A percentile compares a stretch with the other conserved stretches of the same genome.
Evolutionary conservation across 2,329 filamentous ascomycete genomes (phyloP).

Genomic region (Paradendryphiella salina): DNA sequence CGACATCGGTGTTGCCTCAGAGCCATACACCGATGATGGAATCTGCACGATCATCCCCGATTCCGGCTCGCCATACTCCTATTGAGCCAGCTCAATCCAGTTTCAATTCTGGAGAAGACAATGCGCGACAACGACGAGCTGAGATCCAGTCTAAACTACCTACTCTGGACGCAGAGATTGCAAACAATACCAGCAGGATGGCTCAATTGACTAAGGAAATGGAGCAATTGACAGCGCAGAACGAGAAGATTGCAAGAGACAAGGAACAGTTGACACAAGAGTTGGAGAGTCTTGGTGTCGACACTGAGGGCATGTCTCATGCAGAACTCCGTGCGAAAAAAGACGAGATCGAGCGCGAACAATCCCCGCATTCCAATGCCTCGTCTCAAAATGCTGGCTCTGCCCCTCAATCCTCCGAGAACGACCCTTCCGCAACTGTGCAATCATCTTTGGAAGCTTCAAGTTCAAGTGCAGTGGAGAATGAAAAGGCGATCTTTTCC

Average conservation of each 20-base stretch:
- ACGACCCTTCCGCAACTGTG: background rate
- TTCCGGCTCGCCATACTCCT: background rate
- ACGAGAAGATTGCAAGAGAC: constrained; percentile 47
- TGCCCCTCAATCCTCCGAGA: background rate
- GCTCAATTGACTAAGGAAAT: constrained; percentile 52
- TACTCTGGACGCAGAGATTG: constrained; percentile 52
- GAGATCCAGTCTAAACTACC: constrained; percentile 56
- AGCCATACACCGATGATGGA: background rate
- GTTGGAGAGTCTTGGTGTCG: constrained; percentile 53
- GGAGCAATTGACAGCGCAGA: constrained; percentile 46
- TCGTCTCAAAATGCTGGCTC: background rate
- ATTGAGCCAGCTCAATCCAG: background rate
- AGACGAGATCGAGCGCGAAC: constrained; percentile 43
- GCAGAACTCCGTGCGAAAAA: constrained; percentile 51
- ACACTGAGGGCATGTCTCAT: constrained; percentile 53
- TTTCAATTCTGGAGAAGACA: constrained; percentile 8
- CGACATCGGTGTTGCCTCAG: constrained; percentile 6
- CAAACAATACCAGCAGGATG: constrained; percentile 44
- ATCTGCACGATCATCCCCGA: background rate
- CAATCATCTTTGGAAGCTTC: background rate
- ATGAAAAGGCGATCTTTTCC: background rate
- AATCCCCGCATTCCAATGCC: constrained; percentile 13
- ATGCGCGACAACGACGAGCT: constrained; percentile 46
- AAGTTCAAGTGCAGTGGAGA: background rate
- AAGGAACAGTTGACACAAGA: constrained; percentile 53